Evolutionary conservation across 2,329 filamentous ascomycete genomes (phyloP).

Genomic region (Balansia obtecta): DNA sequence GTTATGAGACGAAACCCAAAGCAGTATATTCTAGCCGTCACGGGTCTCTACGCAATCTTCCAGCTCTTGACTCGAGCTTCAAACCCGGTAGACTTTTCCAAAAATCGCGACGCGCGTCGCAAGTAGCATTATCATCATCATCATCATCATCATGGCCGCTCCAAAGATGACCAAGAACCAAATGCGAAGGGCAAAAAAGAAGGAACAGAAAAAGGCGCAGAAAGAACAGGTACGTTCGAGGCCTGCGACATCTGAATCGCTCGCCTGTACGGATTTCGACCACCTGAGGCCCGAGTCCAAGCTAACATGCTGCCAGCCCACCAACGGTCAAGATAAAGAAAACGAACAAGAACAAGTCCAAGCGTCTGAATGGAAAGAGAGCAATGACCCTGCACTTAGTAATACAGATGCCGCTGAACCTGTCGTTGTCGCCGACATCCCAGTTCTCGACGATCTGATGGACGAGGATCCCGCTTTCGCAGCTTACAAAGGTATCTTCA

Average conservation of each 20-base stretch:
- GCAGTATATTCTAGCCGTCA: constrained; percentile 21
- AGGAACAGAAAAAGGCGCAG: constrained; percentile 67
- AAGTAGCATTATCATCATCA: constrained; percentile 30
- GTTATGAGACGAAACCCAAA: constrained; percentile 27
- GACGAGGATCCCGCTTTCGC: constrained; percentile 67
- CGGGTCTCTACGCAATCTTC: constrained; percentile 23
- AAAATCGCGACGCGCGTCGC: constrained; percentile 16
- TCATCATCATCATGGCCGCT: constrained; percentile 40
- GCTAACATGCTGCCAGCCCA: constrained; percentile 1
- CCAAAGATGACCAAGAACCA: constrained; percentile 87
- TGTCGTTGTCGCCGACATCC: constrained; percentile 30
- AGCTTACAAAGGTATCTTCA: constrained; percentile 73
- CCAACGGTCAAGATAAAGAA: not conserved
- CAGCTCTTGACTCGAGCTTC: constrained; percentile 23
- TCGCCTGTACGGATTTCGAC: not conserved
- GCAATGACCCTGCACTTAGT: not conserved
- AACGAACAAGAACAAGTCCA: constrained; percentile 8
- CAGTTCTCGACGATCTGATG: constrained; percentile 46
- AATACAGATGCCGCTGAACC: constrained; percentile 13
- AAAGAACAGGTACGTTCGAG: constrained; percentile 35
- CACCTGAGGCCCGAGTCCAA: too few relatives aligned
- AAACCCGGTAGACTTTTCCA: constrained; percentile 17
- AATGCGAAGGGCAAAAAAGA: constrained; percentile 85
- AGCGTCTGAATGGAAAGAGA: constrained; percentile 16
- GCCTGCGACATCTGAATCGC: not conserved